Base-by-base conservation (phyloP, 2,329 filamentous ascomycete genomes). In the Verticillium isaacii region DNA sequence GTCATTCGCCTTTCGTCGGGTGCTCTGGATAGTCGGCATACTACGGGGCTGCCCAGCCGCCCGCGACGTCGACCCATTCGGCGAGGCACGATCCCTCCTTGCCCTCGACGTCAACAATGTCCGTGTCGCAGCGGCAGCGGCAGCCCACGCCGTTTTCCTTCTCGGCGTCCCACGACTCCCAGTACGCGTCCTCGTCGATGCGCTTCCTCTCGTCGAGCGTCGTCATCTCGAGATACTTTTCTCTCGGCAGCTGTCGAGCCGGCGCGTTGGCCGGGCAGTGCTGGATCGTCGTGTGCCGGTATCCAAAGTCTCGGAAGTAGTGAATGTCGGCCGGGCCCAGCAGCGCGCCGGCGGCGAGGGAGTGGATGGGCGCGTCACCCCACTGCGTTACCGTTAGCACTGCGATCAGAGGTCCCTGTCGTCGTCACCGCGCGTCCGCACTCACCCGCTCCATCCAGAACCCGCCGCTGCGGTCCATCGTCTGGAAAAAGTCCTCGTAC, bases 261-360 rank as follows among this genome's bases (percentile, higher is more conserved):
- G 94, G 95, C 2, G 95, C 95, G 72, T 99, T 99, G 60, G 93
- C 93, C 1, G 95, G 95, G 71, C 95, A 99, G 77, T 99, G 95
- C 78, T 98, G 94, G 72, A 99, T 99, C 3, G 95, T 99, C 7
- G 95, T 99, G 77, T 99, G 95, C 72, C 95, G 87, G 79, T 99
- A 99, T 61, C 95, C 95, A 77, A 98, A 94, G 75, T 99, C 95
- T 69, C 95, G 92, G 88, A 99, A 99, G 80, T 99, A 99, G 78
- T 99, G 95, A 64, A 99, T 92, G 71, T 99, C 93, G 60, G 83
- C 82, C 56, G 91, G 88, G 2, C 87, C 84, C 36, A 99, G 84
- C 17, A 99, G 87, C 37, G 90, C 91, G 68, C 95, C 95, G 32
- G 95, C 94, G 32, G 95, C 95, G 59, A 99, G 89, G 41, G 95